phyloP scores from a whole-genome alignment of 2,329 filamentous ascomycete genomes.

The Aciculosporium take region DNA sequence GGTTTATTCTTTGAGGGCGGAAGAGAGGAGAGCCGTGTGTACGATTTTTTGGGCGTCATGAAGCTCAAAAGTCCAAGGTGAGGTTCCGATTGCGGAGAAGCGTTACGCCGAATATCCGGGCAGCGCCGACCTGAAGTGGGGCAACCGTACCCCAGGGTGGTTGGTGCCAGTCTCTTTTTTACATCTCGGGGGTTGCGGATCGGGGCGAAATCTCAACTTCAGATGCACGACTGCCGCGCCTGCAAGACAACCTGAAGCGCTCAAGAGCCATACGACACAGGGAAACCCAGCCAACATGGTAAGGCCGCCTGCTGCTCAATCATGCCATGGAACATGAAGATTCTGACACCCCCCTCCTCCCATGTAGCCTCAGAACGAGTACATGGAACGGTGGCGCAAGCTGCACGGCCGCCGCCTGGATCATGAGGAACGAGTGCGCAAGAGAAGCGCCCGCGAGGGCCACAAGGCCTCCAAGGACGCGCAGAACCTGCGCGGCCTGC shows the following conservation, averaged over 20 bases:
- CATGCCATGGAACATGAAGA: too few relatives aligned
- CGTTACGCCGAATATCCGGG: constrained; percentile 20
- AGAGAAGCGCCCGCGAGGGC: constrained; percentile 73
- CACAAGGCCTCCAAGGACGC: constrained; percentile 82
- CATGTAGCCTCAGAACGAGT: constrained; percentile 59
- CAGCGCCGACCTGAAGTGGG: neutral
- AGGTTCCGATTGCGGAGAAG: constrained; percentile 17
- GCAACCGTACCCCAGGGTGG: neutral
- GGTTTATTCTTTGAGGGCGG: too few relatives aligned
- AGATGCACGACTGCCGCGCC: neutral
- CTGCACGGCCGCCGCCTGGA: constrained; percentile 45
- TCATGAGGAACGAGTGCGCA: constrained; percentile 78
- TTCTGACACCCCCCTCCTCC: neutral
- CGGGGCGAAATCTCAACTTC: constrained; percentile 8
- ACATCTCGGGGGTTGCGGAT: constrained; percentile 1
- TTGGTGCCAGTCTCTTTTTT: constrained; percentile 2
- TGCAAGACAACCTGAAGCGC: neutral
- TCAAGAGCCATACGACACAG: neutral
- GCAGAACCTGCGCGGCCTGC: constrained; percentile 80
- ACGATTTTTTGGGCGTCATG: too few relatives aligned
- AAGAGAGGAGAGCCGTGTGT: too few relatives aligned
- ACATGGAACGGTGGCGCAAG: constrained; percentile 61
- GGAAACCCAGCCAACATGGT: constrained; percentile 6
- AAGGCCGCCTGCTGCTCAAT: too few relatives aligned
- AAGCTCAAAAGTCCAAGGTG: constrained; percentile 10